These are phyloP conservation scores for Populus euphratica DNA, from an alignment of 345 rosid species.

Conservation along the genomic window DNA sequence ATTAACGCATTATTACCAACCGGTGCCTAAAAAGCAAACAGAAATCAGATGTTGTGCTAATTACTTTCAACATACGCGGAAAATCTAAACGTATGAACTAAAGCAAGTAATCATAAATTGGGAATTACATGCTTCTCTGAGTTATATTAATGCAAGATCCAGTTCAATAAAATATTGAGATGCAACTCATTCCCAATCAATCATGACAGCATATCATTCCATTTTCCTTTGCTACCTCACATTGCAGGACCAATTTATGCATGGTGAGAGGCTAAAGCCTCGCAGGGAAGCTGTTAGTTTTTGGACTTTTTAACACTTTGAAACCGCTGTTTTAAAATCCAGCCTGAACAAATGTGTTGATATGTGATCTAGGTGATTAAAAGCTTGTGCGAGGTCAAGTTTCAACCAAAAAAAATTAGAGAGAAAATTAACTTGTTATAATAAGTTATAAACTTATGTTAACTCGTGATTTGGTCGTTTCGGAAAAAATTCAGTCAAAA, in stretches of 20 bases:
- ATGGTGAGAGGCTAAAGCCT: not conserved
- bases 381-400: rapidly evolving
- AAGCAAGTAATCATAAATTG: not conserved
- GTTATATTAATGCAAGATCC: not conserved
- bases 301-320: not conserved
- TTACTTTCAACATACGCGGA: not conserved
- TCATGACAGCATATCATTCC: not conserved
- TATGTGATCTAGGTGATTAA: too few relatives aligned
- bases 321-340: too few relatives aligned
- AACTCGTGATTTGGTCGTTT: rapidly evolving
- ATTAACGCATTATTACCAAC: too few relatives aligned
- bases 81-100: not conserved
- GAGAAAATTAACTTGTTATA: too few relatives aligned
- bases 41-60: not conserved
- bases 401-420: too few relatives aligned
- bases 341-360: rapidly evolving
- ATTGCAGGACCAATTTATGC: not conserved
- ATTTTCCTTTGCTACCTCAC: not conserved
- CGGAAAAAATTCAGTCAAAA: too few relatives aligned
- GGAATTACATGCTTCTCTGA: not conserved
- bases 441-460: rapidly evolving
- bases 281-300: not conserved
- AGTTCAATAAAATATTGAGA: not conserved
- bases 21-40: not conserved
- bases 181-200: not conserved